A percentile compares a stretch with the other conserved stretches of the same genome.
These are phyloP conservation scores for Calonectria pseudoturangicola DNA, from an alignment of 2,329 filamentous ascomycete species.

Conservation along the genomic window DNA sequence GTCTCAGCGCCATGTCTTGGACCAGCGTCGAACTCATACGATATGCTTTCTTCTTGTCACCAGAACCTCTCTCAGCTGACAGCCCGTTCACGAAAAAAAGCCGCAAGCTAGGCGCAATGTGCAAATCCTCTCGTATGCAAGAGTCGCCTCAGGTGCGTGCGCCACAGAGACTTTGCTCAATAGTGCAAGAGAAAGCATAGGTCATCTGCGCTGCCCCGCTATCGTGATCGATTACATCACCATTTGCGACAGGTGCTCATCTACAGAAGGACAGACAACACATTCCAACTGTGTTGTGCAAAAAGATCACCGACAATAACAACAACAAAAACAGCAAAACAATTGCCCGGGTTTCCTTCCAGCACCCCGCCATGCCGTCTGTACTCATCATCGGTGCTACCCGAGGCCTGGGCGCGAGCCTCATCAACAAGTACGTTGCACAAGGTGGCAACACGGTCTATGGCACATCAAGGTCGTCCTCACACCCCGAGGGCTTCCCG, in stretches of 20 bases:
- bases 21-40: not conserved
- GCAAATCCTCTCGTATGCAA: not conserved
- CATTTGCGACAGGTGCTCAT: slow-evolving; percentile 16
- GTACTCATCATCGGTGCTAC: slow-evolving; percentile 81
- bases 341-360: not conserved
- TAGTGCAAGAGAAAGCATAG: slow-evolving; percentile 36
- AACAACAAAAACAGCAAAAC: slow-evolving; percentile 7
- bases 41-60: not conserved
- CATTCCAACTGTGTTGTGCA: slow-evolving; percentile 16
- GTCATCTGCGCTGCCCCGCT: slow-evolving; percentile 38
- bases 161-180: slow-evolving; percentile 25
- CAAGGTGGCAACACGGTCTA: slow-evolving; percentile 70
- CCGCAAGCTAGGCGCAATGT: slow-evolving; percentile 7
- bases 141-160: slow-evolving; percentile 3
- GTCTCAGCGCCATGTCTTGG: slow-evolving; percentile 23
- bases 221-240: slow-evolving; percentile 49
- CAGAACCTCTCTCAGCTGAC: slow-evolving; percentile 5
- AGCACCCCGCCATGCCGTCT: slow-evolving; percentile 61
- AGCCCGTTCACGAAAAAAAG: too few relatives aligned
- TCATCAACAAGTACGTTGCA: slow-evolving; percentile 75
- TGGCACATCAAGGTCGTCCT: slow-evolving; percentile 73
- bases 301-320: not conserved
- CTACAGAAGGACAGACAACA: slow-evolving; percentile 24
- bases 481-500: slow-evolving; percentile 64
- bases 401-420: slow-evolving; percentile 78